Evolutionary conservation across 331 rosid species (phyloP).

Genomic region (Cydonia oblonga): DNA sequence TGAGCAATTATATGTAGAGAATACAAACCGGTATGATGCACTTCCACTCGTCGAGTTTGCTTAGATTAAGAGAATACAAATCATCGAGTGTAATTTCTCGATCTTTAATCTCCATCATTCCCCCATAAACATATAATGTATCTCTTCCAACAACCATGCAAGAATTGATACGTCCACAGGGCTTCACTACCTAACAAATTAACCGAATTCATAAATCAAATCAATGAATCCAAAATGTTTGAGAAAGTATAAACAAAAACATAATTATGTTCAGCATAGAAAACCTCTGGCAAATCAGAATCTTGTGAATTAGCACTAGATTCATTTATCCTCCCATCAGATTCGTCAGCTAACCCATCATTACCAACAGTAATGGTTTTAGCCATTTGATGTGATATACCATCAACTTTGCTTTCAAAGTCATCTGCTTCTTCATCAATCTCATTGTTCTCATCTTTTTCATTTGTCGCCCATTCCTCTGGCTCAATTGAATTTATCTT

Average conservation of each 20-base stretch:
- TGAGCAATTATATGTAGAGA: background rate
- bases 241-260: constrained; percentile 2
- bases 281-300: constrained; percentile 68
- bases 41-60: constrained; percentile 99
- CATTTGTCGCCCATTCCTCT: constrained; percentile 27
- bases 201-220: constrained; percentile 14
- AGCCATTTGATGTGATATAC: constrained; percentile 49
- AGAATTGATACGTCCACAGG: constrained; percentile 95
- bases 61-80: constrained; percentile 77
- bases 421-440: constrained; percentile 34
- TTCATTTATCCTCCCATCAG: constrained; percentile 32
- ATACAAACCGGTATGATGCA: constrained; percentile 84
- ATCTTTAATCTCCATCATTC: constrained; percentile 95
- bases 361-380: constrained; percentile 40
- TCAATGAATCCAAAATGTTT: constrained; percentile 14
- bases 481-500: constrained; percentile 29
- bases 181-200: constrained; percentile 58
- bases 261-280: constrained; percentile 13
- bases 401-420: constrained; percentile 34
- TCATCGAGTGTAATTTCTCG: constrained; percentile 88
- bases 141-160: constrained; percentile 88
- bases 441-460: constrained; percentile 41
- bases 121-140: constrained; percentile 76
- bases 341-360: constrained; percentile 21
- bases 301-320: constrained; percentile 30